Evolutionary conservation across 169 alveolate genomes (phyloP).

Genomic region (Plasmodium knowlesi): DNA sequence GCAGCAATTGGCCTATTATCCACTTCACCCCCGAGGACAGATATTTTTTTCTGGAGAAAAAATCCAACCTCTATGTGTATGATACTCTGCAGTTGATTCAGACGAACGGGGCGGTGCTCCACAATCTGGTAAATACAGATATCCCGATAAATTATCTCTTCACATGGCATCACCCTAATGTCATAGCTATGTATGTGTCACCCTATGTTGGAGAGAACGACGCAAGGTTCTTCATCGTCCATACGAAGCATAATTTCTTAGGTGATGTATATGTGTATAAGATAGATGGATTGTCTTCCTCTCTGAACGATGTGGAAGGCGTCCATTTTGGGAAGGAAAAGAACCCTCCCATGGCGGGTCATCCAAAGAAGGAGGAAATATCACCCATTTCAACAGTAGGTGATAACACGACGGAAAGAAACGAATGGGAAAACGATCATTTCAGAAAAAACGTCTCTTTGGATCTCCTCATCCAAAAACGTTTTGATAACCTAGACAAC

Average conservation of each 20-base stretch:
- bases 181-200: slow-evolving; percentile 32
- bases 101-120: background rate
- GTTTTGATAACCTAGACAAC: slow-evolving; percentile 17
- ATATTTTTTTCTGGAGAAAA: slow-evolving; percentile 44
- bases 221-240: slow-evolving; percentile 25
- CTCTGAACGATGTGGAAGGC: background rate
- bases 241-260: slow-evolving; percentile 51
- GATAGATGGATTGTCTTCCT: slow-evolving; percentile 4
- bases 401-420: background rate
- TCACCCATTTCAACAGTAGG: no score
- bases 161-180: slow-evolving; percentile 61
- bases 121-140: background rate
- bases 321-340: background rate
- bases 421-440: background rate
- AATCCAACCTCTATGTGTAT: slow-evolving; percentile 40
- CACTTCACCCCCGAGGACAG: slow-evolving; percentile 48
- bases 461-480: background rate
- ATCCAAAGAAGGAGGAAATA: no score
- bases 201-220: slow-evolving; percentile 17
- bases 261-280: slow-evolving; percentile 54
- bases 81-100: slow-evolving; percentile 12
- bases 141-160: slow-evolving; percentile 13
- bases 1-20: slow-evolving; percentile 59
- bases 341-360: no score
- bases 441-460: background rate